Evolutionary conservation across 495 filamentous ascomycete genomes (phyloP).

Genomic region (Talaromyces proteolyticus): DNA sequence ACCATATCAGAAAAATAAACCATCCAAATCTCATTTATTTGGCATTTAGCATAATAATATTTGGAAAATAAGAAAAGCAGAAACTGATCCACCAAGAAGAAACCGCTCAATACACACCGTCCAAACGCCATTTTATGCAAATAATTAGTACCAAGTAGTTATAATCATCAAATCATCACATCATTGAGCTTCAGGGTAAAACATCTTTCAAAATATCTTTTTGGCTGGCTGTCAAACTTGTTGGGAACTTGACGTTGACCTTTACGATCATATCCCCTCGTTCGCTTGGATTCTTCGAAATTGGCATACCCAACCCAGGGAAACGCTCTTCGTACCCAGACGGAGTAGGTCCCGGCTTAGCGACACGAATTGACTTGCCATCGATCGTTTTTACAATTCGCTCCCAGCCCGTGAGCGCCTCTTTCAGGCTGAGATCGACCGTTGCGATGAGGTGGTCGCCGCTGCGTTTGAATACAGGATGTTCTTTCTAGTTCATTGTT

Average conservation of each 20-base stretch:
- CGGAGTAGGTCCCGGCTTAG: conserved; percentile 74
- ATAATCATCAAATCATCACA: too few relatives aligned
- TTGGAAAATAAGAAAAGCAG: too few relatives aligned
- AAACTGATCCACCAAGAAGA: too few relatives aligned
- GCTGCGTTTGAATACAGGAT: conserved; percentile 74
- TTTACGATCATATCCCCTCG: conserved; percentile 86
- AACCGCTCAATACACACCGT: too few relatives aligned
- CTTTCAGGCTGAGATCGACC: conserved; percentile 82
- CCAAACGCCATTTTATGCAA: too few relatives aligned
- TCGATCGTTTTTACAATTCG: conserved; percentile 91
- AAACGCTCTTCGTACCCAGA: conserved; percentile 77
- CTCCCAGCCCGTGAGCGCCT: conserved; percentile 93
- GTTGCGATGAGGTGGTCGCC: conserved; percentile 77
- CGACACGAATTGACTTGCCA: conserved; percentile 70
- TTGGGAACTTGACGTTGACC: conserved; percentile 87
- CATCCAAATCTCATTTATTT: too few relatives aligned
- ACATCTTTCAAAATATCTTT: conserved; percentile 76
- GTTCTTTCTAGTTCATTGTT: conserved; percentile 59
- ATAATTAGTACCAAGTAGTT: too few relatives aligned
- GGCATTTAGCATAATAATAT: too few relatives aligned
- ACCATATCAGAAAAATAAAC: too few relatives aligned
- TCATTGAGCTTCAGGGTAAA: conserved; percentile 41
- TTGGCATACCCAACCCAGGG: conserved; percentile 83
- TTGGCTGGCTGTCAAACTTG: conserved; percentile 62
- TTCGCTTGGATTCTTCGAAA: conserved; percentile 77